Percentiles rank a stretch among this genome's conserved stretches.
Conservation (phyloP, 805 yeast species). For the Kodamaea leandrae region DNA sequence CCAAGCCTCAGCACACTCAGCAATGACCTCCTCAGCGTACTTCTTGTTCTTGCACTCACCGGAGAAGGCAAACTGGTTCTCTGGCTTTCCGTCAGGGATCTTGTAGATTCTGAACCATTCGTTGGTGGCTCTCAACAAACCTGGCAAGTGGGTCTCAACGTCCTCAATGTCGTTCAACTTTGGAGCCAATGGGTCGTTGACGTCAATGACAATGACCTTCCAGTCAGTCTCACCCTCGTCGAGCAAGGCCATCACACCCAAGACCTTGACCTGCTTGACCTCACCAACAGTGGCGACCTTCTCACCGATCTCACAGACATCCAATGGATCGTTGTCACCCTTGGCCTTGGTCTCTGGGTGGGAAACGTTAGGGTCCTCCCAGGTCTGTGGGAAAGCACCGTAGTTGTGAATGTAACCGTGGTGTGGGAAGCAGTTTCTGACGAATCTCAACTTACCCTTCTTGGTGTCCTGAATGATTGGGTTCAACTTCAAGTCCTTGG, state of each 20-base stretch:
- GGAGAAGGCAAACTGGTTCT: constrained; percentile 69
- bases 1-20: constrained; percentile 73
- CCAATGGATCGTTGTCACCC: constrained; percentile 49
- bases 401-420: constrained; percentile 98
- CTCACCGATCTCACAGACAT: constrained; percentile 50
- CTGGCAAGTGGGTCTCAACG: constrained; percentile 66
- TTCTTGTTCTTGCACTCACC: constrained; percentile 61
- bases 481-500: constrained; percentile 78
- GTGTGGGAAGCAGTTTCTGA: constrained; percentile 97
- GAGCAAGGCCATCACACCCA: constrained; percentile 75
- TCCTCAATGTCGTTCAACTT: constrained; percentile 63
- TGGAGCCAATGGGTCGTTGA: constrained; percentile 61
- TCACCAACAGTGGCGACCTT: constrained; percentile 48
- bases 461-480: constrained; percentile 97
- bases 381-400: constrained; percentile 96
- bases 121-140: constrained; percentile 63
- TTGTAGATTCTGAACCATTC: constrained; percentile 85
- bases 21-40: constrained; percentile 57
- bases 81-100: constrained; percentile 77
- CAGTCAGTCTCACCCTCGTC: constrained; percentile 98
- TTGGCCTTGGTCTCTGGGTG: constrained; percentile 58
- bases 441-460: constrained; percentile 94
- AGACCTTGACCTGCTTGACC: constrained; percentile 61
- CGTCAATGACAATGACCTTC: constrained; percentile 76
- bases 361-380: constrained; percentile 71